Evolutionary conservation across 163 green algal species (phyloP).

Genomic region (Chlamydomonas reinhardtii): DNA sequence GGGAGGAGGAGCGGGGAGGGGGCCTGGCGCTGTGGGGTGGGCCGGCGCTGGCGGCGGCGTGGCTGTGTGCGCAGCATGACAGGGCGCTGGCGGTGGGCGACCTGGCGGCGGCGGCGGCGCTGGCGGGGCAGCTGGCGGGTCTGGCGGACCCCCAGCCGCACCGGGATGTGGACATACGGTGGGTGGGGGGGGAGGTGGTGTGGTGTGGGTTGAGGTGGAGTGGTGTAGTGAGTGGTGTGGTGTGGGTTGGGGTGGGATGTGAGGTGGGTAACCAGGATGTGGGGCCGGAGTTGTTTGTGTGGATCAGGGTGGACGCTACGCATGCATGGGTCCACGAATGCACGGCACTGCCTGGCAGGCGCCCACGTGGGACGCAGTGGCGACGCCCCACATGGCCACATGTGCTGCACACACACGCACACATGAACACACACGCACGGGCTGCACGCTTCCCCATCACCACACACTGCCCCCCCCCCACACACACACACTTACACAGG

Average conservation of each 20-base stretch:
- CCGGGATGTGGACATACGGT: conserved; percentile 38
- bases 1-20: neutral
- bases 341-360: too few relatives aligned
- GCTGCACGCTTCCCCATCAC: too few relatives aligned
- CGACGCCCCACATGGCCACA: too few relatives aligned
- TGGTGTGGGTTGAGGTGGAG: neutral
- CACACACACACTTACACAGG: neutral
- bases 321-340: too few relatives aligned
- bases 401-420: too few relatives aligned
- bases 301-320: too few relatives aligned
- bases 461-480: neutral
- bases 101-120: conserved; percentile 1
- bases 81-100: conserved; percentile 32
- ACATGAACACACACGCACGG: too few relatives aligned
- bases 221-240: too few relatives aligned
- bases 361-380: too few relatives aligned
- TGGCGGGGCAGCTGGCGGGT: conserved; percentile 14
- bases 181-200: neutral
- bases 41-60: conserved; percentile 18
- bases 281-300: too few relatives aligned
- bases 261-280: too few relatives aligned
- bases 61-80: conserved; percentile 34
- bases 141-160: conserved; percentile 35
- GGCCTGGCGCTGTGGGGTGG: conserved; percentile 32
- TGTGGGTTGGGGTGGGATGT: too few relatives aligned